phyloP scores from a whole-genome alignment of 805 yeast genomes.

The Cyberlindnera suaveolens region DNA sequence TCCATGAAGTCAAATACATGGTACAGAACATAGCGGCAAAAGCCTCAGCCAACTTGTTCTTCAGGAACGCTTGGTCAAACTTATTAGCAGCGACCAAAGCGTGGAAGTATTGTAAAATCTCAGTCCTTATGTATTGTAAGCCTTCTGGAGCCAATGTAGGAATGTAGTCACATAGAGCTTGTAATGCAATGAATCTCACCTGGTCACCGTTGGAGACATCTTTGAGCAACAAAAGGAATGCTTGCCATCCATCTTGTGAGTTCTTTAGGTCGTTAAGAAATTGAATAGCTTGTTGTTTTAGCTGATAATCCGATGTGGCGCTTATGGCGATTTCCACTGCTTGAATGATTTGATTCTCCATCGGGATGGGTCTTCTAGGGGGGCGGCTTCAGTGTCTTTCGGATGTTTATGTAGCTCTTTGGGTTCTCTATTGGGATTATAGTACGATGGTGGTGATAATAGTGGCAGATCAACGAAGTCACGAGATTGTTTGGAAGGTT shows the following conservation, averaged over 20 bases:
- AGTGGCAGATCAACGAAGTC: no score
- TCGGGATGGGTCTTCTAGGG: neutral
- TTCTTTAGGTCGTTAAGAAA: slow-evolving; percentile 37
- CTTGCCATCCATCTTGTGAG: slow-evolving; percentile 42
- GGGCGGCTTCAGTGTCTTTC: neutral
- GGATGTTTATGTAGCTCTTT: neutral
- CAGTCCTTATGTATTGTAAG: slow-evolving; percentile 19
- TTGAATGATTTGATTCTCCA: slow-evolving; percentile 23
- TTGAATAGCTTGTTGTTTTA: slow-evolving; percentile 33
- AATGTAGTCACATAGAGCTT: slow-evolving; percentile 22
- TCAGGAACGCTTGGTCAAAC: slow-evolving; percentile 36
- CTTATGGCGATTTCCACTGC: slow-evolving; percentile 27
- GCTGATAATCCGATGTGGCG: slow-evolving; percentile 19
- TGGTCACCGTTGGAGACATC: slow-evolving; percentile 24
- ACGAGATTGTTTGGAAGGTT: no score
- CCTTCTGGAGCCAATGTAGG: slow-evolving; percentile 17
- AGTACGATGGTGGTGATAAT: neutral
- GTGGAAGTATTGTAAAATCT: slow-evolving; percentile 15
- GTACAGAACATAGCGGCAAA: slow-evolving; percentile 46
- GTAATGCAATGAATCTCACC: slow-evolving; percentile 24
- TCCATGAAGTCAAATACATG: slow-evolving; percentile 44
- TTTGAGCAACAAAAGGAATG: slow-evolving; percentile 35
- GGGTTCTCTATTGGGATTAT: neutral
- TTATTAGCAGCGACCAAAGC: slow-evolving; percentile 14
- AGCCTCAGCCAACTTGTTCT: slow-evolving; percentile 54